A percentile compares a stretch with the other conserved stretches of the same genome.
Conservation (phyloP, 2,329 filamentous ascomycete species). For the Apiospora malaysiana region DNA sequence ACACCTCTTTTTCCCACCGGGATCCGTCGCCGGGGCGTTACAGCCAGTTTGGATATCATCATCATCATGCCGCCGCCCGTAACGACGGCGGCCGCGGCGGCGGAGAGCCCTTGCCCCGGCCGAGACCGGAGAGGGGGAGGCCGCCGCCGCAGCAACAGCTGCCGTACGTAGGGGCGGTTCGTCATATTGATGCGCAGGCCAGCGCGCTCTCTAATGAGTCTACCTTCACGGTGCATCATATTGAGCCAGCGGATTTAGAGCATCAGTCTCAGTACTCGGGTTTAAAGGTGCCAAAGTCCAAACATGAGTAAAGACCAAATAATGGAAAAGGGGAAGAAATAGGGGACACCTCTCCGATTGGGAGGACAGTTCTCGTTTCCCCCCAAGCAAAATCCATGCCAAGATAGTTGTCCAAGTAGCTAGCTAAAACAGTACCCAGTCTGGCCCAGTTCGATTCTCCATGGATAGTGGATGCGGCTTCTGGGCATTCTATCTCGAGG, state of each 20-base stretch:
- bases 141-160: background rate
- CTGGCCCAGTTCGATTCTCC: too few relatives aligned
- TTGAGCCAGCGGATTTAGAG: background rate
- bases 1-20: background rate
- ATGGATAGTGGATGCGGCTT: too few relatives aligned
- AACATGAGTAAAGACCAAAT: background rate
- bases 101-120: background rate
- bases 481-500: too few relatives aligned
- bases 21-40: background rate
- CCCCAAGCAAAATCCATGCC: too few relatives aligned
- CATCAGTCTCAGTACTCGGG: too few relatives aligned
- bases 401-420: too few relatives aligned
- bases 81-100: background rate
- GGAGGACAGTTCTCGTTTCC: too few relatives aligned
- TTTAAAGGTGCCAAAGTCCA: background rate
- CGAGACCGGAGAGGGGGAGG: too few relatives aligned
- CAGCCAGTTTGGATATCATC: too few relatives aligned
- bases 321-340: background rate
- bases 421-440: too few relatives aligned
- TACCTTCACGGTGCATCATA: background rate
- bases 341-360: background rate
- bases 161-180: background rate
- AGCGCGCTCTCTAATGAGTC: background rate
- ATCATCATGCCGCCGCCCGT: too few relatives aligned
- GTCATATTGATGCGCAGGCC: too few relatives aligned